Percentiles rank a stretch among this genome's conserved stretches.
Conservation (phyloP, 2,329 filamentous ascomycete species). For the Calonectria hawksworthii region DNA sequence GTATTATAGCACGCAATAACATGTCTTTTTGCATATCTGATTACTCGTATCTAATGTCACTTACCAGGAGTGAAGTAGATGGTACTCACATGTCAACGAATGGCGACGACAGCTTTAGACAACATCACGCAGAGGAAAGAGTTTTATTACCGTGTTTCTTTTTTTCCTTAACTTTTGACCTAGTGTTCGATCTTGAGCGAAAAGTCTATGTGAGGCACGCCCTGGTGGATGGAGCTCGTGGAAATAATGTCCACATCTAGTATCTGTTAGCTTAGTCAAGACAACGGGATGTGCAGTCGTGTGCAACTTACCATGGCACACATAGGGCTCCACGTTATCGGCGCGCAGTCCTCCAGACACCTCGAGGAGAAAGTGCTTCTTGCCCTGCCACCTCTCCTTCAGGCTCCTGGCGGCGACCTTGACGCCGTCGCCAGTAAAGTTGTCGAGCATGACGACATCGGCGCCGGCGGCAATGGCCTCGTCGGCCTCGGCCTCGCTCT, state of each 20-base stretch:
- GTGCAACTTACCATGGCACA: slow-evolving; percentile 73
- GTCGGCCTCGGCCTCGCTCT: slow-evolving; percentile 88
- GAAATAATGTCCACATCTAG: slow-evolving; percentile 94
- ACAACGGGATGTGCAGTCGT: not conserved
- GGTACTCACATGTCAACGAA: not conserved
- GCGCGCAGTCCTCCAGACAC: slow-evolving; percentile 91
- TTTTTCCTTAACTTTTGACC: slow-evolving; percentile 25
- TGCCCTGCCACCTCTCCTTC: slow-evolving; percentile 84
- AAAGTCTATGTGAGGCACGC: slow-evolving; percentile 93
- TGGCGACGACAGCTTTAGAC: not conserved
- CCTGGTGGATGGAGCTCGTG: slow-evolving; percentile 97
- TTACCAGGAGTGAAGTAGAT: not conserved
- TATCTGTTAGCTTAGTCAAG: slow-evolving; percentile 17
- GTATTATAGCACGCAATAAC: not conserved
- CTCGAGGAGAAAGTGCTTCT: slow-evolving; percentile 84
- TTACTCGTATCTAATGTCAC: not conserved
- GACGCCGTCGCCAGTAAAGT: slow-evolving; percentile 87
- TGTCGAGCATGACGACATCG: slow-evolving; percentile 97
- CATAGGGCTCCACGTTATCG: slow-evolving; percentile 86
- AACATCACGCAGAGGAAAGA: not conserved
- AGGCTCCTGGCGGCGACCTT: slow-evolving; percentile 80
- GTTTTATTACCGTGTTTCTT: not conserved
- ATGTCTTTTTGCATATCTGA: not conserved
- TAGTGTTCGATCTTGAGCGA: slow-evolving; percentile 84
- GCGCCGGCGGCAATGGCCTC: slow-evolving; percentile 92